Conservation (phyloP, 805 yeast genomes). For the Brettanomyces sp. region DNA sequence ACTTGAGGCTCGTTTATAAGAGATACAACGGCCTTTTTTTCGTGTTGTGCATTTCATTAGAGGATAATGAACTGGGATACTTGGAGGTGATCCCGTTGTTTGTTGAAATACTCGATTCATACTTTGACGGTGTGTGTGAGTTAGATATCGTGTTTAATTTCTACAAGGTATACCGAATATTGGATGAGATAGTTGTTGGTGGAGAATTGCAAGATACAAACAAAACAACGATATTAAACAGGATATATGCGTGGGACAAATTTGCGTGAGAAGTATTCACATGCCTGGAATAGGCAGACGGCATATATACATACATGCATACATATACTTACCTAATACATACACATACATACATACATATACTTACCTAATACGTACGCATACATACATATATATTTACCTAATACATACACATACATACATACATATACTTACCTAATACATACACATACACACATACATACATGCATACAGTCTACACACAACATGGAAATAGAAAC, state of each 20-base stretch:
- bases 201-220: constrained; percentile 89
- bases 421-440: too few species aligned
- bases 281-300: not conserved
- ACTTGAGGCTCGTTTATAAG: constrained; percentile 67
- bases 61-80: constrained; percentile 75
- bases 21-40: constrained; percentile 90
- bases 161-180: constrained; percentile 67
- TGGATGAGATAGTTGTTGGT: constrained; percentile 82
- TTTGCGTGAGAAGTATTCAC: not conserved
- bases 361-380: too few species aligned
- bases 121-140: constrained; percentile 88
- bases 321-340: too few species aligned
- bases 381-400: too few species aligned
- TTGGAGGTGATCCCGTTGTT: constrained; percentile 79
- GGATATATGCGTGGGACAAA: constrained; percentile 54
- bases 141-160: constrained; percentile 89
- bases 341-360: too few species aligned
- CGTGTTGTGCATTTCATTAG: constrained; percentile 69
- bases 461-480: too few species aligned
- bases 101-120: constrained; percentile 80
- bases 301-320: not conserved
- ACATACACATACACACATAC: too few species aligned
- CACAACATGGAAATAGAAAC: too few species aligned
- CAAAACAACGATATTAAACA: constrained; percentile 52
- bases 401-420: too few species aligned